Evolutionary conservation across 768 basidiomycete species (phyloP).

Genomic region (Psilocybe sp.): DNA sequence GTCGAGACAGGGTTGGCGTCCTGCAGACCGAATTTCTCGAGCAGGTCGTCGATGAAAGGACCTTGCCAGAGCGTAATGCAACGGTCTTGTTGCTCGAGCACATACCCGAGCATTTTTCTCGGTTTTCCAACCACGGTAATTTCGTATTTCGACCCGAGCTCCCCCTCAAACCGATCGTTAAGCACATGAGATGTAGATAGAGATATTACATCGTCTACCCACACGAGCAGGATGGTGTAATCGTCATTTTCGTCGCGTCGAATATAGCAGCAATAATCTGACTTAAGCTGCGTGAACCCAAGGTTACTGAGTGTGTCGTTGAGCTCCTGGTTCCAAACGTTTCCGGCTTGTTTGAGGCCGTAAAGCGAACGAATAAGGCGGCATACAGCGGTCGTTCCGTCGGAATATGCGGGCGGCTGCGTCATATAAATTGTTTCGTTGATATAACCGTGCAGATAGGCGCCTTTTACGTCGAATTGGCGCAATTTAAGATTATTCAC

Average conservation of each 20-base stretch:
- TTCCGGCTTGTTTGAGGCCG: slow-evolving; percentile 29
- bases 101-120: slow-evolving; percentile 11
- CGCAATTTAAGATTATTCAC: slow-evolving; percentile 30
- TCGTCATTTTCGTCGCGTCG: background rate
- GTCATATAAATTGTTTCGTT: slow-evolving; percentile 36
- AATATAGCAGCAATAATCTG: slow-evolving; percentile 17
- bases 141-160: slow-evolving; percentile 6
- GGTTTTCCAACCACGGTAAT: slow-evolving; percentile 13
- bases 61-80: slow-evolving; percentile 25
- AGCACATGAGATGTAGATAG: background rate
- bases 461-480: slow-evolving; percentile 37
- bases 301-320: background rate
- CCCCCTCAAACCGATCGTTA: slow-evolving; percentile 1
- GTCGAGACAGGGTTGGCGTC: slow-evolving; percentile 21
- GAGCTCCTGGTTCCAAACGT: slow-evolving; percentile 19
- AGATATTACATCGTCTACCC: slow-evolving; percentile 9
- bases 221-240: slow-evolving; percentile 2
- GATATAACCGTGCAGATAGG: slow-evolving; percentile 30
- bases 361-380: slow-evolving; percentile 28
- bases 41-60: slow-evolving; percentile 23
- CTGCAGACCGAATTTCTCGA: slow-evolving; percentile 21
- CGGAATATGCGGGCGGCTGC: slow-evolving; percentile 31
- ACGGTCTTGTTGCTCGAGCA: slow-evolving; percentile 6
- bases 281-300: slow-evolving; percentile 4
- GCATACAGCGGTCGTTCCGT: slow-evolving; percentile 20